Base-by-base conservation (phyloP, 306 rosid species). In the Trifolium fragiferum region DNA sequence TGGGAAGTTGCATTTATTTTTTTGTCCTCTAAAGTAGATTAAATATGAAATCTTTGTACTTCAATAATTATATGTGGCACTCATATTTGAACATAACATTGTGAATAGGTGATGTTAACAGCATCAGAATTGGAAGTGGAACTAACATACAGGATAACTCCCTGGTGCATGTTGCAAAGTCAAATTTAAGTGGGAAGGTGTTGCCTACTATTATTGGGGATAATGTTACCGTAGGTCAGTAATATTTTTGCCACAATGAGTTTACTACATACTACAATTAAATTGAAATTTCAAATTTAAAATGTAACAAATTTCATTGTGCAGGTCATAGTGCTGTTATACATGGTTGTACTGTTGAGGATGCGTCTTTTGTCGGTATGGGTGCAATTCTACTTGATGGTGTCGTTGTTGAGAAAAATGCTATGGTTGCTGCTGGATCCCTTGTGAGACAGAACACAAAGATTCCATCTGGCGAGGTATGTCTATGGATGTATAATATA, bases 141-240 rank as follows among this genome's bases (percentile, higher is more conserved):
- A 94, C 98, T 80, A 94, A 94, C 78, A 87, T 94, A 76, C 98
- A 91, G 83, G 98, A 91, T 74, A 94, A 94, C 85, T 88, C 98
- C 68, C 81, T 94, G 71, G 98, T 94, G 73, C 98, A 91, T 73
- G 97, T 94, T 7, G 98, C 96, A 7, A 94, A 94, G 78, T 85
- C 97, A 53, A 91, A 89, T 80, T 84, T 91, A 81, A 78, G 85
- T 75, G 98, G 96, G 76, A 91, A 94, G 93, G 97, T 90, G 33
- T 84, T 94, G 79, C 96, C 97, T 20, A 94, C 97, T 20, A 68
- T 86, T 46, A 90, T 94, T 23, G 97, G 96, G 61, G 85, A 94
- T 75, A 94, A 90, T 75, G 98, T 94, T 19, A 94, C 97, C 9
- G 86, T 94, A 30, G 98, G 97, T 94, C 78, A 81, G 98, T 86